Conservation (phyloP, 1,139 yeast genomes). For the Geotrichum carabidarum region DNA sequence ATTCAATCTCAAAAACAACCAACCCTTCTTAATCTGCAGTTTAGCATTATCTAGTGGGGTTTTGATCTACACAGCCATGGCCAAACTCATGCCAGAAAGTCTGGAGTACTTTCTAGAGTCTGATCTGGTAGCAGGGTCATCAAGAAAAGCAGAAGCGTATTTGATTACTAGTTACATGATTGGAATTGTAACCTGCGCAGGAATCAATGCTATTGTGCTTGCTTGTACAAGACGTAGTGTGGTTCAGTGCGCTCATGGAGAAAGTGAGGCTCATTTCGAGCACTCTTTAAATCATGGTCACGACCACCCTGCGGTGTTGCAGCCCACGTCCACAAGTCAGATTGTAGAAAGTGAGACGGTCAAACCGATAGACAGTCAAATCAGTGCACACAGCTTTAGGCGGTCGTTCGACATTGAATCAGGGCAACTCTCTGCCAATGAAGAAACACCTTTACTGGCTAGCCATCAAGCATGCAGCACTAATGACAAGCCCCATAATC, state of each 20-base stretch:
- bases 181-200: constrained; percentile 59
- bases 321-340: background rate
- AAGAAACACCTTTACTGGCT: too few relatives aligned
- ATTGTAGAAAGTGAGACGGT: too few relatives aligned
- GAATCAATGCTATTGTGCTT: constrained; percentile 63
- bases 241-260: constrained; percentile 76
- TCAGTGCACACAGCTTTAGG: too few relatives aligned
- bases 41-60: constrained; percentile 70
- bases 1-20: constrained; percentile 56
- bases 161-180: constrained; percentile 49
- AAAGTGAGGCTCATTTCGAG: constrained; percentile 26
- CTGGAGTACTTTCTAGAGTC: constrained; percentile 36
- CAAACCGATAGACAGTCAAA: too few relatives aligned
- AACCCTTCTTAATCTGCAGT: constrained; percentile 57
- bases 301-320: background rate
- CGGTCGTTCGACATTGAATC: too few relatives aligned
- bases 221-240: constrained; percentile 72
- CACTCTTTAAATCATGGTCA: background rate
- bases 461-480: too few relatives aligned
- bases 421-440: too few relatives aligned
- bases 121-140: constrained; percentile 24
- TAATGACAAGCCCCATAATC: constrained; percentile 37
- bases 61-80: constrained; percentile 63
- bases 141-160: constrained; percentile 35
- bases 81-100: constrained; percentile 67